A percentile compares a stretch with the other conserved stretches of the same genome.
phyloP scores from a whole-genome alignment of 2,329 filamentous ascomycete genomes.

The Trichophyton mentagrophytes region DNA sequence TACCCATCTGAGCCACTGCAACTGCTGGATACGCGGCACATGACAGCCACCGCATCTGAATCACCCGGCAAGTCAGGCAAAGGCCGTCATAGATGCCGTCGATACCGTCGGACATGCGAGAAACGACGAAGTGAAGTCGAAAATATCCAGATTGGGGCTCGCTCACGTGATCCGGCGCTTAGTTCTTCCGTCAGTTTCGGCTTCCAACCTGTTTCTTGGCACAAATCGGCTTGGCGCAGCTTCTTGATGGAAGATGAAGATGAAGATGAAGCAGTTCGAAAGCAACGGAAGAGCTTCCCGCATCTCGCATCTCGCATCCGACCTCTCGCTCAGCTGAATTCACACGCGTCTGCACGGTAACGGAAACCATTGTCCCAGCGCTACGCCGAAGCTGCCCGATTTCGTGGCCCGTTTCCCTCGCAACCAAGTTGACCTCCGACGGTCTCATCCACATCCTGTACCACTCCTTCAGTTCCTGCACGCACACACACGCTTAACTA shows the following conservation, averaged over 20 bases:
- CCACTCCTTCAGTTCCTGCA: no score
- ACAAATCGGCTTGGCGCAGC: neutral
- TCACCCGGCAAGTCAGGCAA: no score
- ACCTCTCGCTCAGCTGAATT: neutral
- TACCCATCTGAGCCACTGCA: no score
- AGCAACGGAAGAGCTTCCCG: neutral
- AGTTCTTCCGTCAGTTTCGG: neutral
- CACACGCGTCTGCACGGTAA: neutral
- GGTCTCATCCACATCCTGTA: neutral
- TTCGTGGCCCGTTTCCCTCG: neutral
- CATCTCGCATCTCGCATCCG: neutral
- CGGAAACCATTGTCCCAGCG: neutral
- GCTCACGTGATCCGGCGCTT: neutral
- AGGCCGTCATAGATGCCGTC: no score
- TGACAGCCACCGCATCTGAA: no score
- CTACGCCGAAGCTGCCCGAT: neutral
- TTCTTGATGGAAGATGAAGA: neutral
- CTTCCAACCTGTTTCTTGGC: neutral
- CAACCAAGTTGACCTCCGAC: neutral
- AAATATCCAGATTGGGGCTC: neutral
- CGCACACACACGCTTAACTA: neutral
- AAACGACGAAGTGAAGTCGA: neutral
- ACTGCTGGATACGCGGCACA: no score
- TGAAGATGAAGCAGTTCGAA: neutral
- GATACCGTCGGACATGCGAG: neutral